Evolutionary conservation across 306 rosid genomes (phyloP), one percentile per base, ranked within the genome.

Genomic region (Vigna trinervia): DNA sequence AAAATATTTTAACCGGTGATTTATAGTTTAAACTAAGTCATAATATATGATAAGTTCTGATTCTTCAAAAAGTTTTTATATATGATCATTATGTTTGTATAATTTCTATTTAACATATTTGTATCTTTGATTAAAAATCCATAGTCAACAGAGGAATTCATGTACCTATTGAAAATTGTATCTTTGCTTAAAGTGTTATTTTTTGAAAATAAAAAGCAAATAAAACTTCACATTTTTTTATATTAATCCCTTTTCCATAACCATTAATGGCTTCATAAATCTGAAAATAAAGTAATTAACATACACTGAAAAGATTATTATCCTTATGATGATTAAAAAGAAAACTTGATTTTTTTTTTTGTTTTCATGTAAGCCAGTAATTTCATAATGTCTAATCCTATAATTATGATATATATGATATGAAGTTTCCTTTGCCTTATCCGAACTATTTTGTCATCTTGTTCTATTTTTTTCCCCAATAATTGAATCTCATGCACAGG

Each of bases 391-490:
- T 34, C 47, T 62, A 62, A 62, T 62, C 46, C 7, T 61, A 2
- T 34, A 46, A 62, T 34, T 34, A 36, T 62, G 2, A 4, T 1
- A 62, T 34, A 23, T 2, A 7, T 62, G 23, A 62, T 39, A 39
- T n/a, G n/a, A 63, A n/a, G 48, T 36, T n/a, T 63, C 14, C 28
- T 36, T 63, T 63, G 48, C 48, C 28, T 63, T 63, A 36, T 63
- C 69, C 28, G 7, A 3, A 34, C 7, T 63, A 38, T 8, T 63
- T 15, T 63, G 68, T 61, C 45, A 12, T 30, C 26, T 34, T 12
- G 1, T 32, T 58, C 9, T 56, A 56, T 5, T 32, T 3, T 14
- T 15, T 13, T 30, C 26, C 5, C 34, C 12, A 39, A 39, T 39
- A 36, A 36, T 36, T 36, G 45, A 39, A 39, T 5, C 45, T 1